phyloP scores from a whole-genome alignment of 192 early-diverging fungal species.

The Gryganskiella cystojenkinii region DNA sequence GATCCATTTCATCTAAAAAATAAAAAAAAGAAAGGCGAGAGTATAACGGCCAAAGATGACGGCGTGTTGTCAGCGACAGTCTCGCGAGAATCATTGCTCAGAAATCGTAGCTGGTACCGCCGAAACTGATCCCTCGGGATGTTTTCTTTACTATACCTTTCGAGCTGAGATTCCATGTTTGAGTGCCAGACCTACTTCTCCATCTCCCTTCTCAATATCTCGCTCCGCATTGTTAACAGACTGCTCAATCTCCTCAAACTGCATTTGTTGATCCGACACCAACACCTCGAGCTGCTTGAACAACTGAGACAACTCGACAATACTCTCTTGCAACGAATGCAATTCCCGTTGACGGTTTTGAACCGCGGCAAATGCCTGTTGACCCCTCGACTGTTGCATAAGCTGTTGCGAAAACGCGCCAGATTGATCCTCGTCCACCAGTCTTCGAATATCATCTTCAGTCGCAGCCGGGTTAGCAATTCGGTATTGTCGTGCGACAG shows the following conservation, averaged over 20 bases:
- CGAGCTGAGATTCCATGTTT: slow-evolving; percentile 20
- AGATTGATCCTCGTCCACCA: slow-evolving; percentile 31
- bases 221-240: slow-evolving; percentile 24
- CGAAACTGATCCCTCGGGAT: no score
- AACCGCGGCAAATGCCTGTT: slow-evolving; percentile 35
- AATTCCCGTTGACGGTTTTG: slow-evolving; percentile 41
- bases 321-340: slow-evolving; percentile 29
- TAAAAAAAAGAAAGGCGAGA: not conserved
- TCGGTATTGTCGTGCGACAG: slow-evolving; percentile 30
- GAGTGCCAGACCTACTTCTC: slow-evolving; percentile 6
- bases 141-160: slow-evolving; percentile 12
- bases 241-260: slow-evolving; percentile 37
- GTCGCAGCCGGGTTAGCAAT: slow-evolving; percentile 41
- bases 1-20: slow-evolving; percentile 40
- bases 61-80: no score
- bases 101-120: no score
- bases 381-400: slow-evolving; percentile 39
- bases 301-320: slow-evolving; percentile 31
- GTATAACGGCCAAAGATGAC: no score
- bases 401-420: slow-evolving; percentile 42
- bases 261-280: slow-evolving; percentile 38
- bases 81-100: no score
- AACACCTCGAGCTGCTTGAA: slow-evolving; percentile 38
- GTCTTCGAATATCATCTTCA: slow-evolving; percentile 29
- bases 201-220: slow-evolving; percentile 34